Percentiles rank a stretch among this genome's conserved stretches.
These are phyloP conservation scores for Penicillium sp. DNA, from an alignment of 2,329 filamentous ascomycete genomes.

Conservation along the genomic window DNA sequence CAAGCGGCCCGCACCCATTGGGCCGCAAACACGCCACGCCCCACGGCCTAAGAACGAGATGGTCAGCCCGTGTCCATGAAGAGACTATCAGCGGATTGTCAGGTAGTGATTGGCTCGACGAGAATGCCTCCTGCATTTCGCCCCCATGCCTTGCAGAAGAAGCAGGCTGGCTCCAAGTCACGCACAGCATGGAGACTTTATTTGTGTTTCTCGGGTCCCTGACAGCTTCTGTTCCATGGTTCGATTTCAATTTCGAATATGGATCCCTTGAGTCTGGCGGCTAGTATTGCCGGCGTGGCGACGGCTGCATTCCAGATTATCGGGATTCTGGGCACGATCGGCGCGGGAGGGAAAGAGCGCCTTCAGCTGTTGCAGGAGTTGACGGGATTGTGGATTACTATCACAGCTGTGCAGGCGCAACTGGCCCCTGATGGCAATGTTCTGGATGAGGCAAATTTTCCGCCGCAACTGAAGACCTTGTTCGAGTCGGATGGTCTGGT, in stretches of 20 bases:
- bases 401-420: constrained; percentile 8
- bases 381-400: constrained; percentile 11
- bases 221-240: background rate
- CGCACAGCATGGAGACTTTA: background rate
- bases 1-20: background rate
- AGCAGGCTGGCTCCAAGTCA: background rate
- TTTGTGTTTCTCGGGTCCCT: background rate
- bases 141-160: background rate
- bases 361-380: constrained; percentile 8
- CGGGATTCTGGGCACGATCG: constrained; percentile 6
- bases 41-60: background rate
- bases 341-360: constrained; percentile 13
- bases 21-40: background rate
- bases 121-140: background rate
- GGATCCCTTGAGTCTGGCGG: constrained; percentile 15
- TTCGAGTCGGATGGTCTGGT: background rate
- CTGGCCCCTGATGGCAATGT: constrained; percentile 11
- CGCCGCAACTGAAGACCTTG: background rate
- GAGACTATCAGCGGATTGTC: background rate
- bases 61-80: background rate
- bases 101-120: background rate
- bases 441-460: background rate
- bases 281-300: constrained; percentile 14
- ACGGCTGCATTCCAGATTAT: constrained; percentile 15
- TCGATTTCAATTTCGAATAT: background rate